Percentiles rank a stretch among this genome's conserved stretches.
phyloP scores from a whole-genome alignment of 805 yeast species.

The Yueomyces sp. region DNA sequence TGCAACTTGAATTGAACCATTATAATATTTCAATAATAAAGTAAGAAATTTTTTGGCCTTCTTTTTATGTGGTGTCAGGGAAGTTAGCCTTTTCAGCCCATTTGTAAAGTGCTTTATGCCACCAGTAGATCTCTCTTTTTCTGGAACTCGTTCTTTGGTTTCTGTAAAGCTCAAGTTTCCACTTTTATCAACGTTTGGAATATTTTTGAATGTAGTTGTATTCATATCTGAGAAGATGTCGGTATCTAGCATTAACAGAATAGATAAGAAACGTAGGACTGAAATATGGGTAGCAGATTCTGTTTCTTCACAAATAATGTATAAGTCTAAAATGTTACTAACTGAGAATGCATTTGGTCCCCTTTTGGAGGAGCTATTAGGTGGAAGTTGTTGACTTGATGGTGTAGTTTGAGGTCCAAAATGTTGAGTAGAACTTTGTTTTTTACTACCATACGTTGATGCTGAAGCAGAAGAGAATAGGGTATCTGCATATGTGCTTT shows the following conservation, averaged over 20 bases:
- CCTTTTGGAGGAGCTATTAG: background rate
- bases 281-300: slow-evolving; percentile 19
- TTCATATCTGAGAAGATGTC: slow-evolving; percentile 15
- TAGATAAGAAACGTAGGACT: slow-evolving; percentile 14
- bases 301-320: slow-evolving; percentile 12
- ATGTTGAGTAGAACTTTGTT: background rate
- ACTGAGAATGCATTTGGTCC: background rate
- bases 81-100: slow-evolving; percentile 16
- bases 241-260: slow-evolving; percentile 15
- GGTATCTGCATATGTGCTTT: background rate
- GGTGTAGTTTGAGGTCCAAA: background rate
- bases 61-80: slow-evolving; percentile 5
- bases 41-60: slow-evolving; percentile 13
- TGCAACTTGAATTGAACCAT: slow-evolving; percentile 13
- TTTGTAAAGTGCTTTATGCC: slow-evolving; percentile 11
- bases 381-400: background rate
- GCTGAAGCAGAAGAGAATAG: background rate
- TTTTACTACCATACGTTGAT: background rate
- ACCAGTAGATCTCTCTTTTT: slow-evolving; percentile 1
- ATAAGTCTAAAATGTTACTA: slow-evolving; percentile 14
- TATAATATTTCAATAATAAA: slow-evolving; percentile 15
- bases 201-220: slow-evolving; percentile 10
- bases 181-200: slow-evolving; percentile 4
- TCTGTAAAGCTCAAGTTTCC: background rate
- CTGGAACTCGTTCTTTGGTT: slow-evolving; percentile 3